Evolutionary conservation across 495 filamentous ascomycete species (phyloP).

Genomic region (Penicillium taxi): DNA sequence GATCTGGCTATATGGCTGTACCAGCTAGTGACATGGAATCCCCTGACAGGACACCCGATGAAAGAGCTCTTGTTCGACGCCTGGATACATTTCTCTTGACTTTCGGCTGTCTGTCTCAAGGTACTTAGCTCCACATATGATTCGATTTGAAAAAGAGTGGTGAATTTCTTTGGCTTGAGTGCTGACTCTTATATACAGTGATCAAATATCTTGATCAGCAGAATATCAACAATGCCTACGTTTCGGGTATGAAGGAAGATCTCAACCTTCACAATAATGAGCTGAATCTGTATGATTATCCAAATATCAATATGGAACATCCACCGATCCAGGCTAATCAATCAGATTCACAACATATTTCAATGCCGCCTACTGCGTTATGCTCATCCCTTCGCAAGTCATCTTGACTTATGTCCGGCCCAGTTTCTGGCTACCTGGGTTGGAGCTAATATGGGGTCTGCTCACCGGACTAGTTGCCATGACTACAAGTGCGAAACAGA

Average conservation of each 20-base stretch:
- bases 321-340: not conserved
- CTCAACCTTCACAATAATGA: conserved; percentile 42
- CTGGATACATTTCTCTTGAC: conserved; percentile 25
- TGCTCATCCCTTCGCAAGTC: conserved; percentile 50
- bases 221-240: conserved; percentile 49
- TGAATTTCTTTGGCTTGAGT: too few relatives aligned
- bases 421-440: conserved; percentile 47
- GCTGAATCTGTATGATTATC: conserved; percentile 19
- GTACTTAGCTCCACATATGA: too few relatives aligned
- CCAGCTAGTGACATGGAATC: too few relatives aligned
- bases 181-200: conserved; percentile 23
- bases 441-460: conserved; percentile 44
- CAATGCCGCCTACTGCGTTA: conserved; percentile 54
- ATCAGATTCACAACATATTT: conserved; percentile 40
- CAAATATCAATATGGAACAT: not conserved
- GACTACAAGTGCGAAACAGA: conserved; percentile 19
- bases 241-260: conserved; percentile 31
- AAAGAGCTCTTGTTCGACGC: conserved; percentile 25
- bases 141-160: too few relatives aligned
- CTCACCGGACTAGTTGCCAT: conserved; percentile 25
- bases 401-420: conserved; percentile 48
- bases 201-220: conserved; percentile 50
- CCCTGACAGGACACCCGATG: conserved; percentile 21
- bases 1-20: too few relatives aligned
- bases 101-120: conserved; percentile 28